Conservation (phyloP, 2,329 filamentous ascomycete species). For the Neopestalotiopsis sp. region DNA sequence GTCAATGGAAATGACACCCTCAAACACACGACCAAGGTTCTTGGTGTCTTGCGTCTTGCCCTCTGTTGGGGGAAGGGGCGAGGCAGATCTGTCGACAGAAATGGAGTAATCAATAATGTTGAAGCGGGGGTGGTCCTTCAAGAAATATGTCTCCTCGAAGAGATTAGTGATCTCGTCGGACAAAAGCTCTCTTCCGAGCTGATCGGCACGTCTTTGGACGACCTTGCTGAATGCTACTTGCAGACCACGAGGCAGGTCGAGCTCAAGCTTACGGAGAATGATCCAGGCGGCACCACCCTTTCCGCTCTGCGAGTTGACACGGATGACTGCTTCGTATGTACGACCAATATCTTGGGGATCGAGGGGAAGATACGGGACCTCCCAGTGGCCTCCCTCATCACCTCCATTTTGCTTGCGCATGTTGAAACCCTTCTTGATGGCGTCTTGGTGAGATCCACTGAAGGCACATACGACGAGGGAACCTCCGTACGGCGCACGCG, state of each 20-base stretch:
- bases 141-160: conserved; percentile 89
- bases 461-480: conserved; percentile 93
- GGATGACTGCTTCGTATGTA: conserved; percentile 97
- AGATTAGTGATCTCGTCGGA: conserved; percentile 82
- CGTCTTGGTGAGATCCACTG: conserved; percentile 91
- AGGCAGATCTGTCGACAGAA: conserved; percentile 78
- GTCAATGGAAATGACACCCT: conserved; percentile 83
- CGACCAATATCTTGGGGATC: conserved; percentile 93
- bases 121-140: conserved; percentile 84
- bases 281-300: conserved; percentile 97
- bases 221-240: conserved; percentile 90
- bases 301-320: conserved; percentile 94
- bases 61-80: conserved; percentile 69
- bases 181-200: conserved; percentile 81
- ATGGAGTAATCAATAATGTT: conserved; percentile 91
- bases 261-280: conserved; percentile 84
- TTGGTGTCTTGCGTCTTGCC: conserved; percentile 78
- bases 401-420: conserved; percentile 65
- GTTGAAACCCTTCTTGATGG: conserved; percentile 92
- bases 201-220: conserved; percentile 82
- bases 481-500: conserved; percentile 87
- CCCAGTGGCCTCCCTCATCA: conserved; percentile 72
- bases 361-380: conserved; percentile 89
- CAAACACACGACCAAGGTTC: conserved; percentile 81
- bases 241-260: conserved; percentile 90